Evolutionary conservation across 192 early-diverging fungal species (phyloP).

Genomic region (Dimargaris cristalligena): DNA sequence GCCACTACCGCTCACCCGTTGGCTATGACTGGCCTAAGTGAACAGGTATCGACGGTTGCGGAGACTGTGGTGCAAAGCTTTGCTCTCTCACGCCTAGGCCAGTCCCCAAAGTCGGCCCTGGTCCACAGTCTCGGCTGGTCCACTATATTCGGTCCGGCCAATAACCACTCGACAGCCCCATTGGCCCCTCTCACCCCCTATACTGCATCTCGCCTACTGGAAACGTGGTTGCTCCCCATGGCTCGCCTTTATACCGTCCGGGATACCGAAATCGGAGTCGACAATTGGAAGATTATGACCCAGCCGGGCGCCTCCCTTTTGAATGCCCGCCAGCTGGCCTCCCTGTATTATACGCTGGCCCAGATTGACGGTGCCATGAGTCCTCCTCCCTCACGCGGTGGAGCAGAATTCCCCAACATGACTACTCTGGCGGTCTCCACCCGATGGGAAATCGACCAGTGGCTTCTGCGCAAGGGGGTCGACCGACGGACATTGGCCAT

Average conservation of each 20-base stretch:
- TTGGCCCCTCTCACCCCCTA: neutral
- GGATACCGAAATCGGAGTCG: slow-evolving; percentile 28
- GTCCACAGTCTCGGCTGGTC: neutral
- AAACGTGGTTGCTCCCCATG: slow-evolving; percentile 20
- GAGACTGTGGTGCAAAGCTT: neutral
- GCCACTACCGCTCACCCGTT: too few species aligned
- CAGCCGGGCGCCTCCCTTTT: slow-evolving; percentile 56
- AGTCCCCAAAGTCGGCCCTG: neutral
- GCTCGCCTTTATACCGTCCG: slow-evolving; percentile 26
- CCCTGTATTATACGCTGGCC: slow-evolving; percentile 8
- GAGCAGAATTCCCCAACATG: neutral
- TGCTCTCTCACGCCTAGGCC: neutral
- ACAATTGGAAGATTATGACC: slow-evolving; percentile 68
- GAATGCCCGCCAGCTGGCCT: slow-evolving; percentile 46
- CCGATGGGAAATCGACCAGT: slow-evolving; percentile 6
- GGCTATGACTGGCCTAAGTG: neutral
- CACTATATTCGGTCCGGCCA: neutral
- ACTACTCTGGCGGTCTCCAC: neutral
- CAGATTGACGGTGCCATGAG: neutral
- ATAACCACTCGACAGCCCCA: too few species aligned
- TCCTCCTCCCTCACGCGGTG: neutral
- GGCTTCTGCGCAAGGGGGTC: neutral
- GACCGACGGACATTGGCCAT: neutral
- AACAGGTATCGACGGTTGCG: neutral
- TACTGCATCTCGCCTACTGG: slow-evolving; percentile 14